These are phyloP conservation scores for Hypoxylon sp. DNA, from an alignment of 2,329 filamentous ascomycete species.

Conservation along the genomic window DNA sequence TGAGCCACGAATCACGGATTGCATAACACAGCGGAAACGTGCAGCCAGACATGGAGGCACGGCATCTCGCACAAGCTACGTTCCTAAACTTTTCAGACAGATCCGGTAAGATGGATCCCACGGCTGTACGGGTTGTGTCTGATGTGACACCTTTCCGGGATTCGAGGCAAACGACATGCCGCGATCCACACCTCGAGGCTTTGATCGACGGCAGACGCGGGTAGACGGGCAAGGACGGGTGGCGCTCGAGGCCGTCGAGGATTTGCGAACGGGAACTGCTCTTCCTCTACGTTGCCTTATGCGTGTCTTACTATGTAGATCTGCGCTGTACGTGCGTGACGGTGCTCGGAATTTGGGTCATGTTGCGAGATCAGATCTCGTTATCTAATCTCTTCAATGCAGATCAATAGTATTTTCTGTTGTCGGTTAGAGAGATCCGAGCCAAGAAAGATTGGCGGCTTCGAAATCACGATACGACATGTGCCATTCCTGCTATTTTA, in stretches of 20 bases:
- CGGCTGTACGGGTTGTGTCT: conserved; percentile 28
- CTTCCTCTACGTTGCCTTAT: too few relatives aligned
- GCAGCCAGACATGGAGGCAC: neutral
- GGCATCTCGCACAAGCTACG: conserved; percentile 4
- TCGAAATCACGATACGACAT: conserved; percentile 30
- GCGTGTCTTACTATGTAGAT: too few relatives aligned
- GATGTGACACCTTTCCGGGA: conserved; percentile 17
- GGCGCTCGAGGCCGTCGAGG: too few relatives aligned
- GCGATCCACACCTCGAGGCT: conserved; percentile 12
- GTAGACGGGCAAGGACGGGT: too few relatives aligned
- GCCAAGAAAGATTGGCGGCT: conserved; percentile 16
- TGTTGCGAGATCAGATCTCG: conserved; percentile 13
- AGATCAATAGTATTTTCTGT: too few relatives aligned
- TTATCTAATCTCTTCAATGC: neutral
- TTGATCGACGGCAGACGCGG: conserved; percentile 12
- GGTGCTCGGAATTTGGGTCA: neutral
- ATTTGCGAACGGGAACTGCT: too few relatives aligned
- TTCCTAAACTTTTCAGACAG: conserved; percentile 30
- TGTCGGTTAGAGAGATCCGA: conserved; percentile 1
- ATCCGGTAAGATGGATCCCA: conserved; percentile 31
- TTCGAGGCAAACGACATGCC: neutral
- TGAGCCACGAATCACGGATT: conserved; percentile 1
- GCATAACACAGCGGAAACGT: neutral
- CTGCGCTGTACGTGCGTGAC: too few relatives aligned
- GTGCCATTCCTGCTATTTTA: conserved; percentile 34